Percentiles rank a stretch among this genome's conserved stretches.
Evolutionary conservation across 257 asterid genomes (phyloP).

Genomic region (Gardenia jasminoides): DNA sequence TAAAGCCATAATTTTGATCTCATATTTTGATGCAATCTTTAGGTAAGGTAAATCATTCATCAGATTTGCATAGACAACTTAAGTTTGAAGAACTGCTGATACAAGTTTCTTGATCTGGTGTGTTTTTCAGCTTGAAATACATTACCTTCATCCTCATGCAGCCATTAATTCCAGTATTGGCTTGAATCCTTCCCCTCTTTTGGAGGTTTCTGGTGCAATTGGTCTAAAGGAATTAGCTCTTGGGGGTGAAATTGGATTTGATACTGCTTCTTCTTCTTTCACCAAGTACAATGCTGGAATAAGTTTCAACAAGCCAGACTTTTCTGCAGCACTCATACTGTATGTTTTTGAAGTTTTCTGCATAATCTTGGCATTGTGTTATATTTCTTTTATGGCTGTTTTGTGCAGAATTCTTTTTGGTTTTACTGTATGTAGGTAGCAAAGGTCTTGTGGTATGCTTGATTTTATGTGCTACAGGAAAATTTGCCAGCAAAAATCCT

Average conservation of each 20-base stretch:
- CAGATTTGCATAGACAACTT: neutral
- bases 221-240: conserved; percentile 61
- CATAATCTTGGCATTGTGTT: neutral
- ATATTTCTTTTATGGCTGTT: neutral
- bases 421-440: conserved; percentile 46
- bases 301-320: conserved; percentile 71
- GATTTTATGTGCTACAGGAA: conserved; percentile 9
- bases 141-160: conserved; percentile 61
- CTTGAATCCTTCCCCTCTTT: conserved; percentile 67
- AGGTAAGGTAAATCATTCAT: neutral
- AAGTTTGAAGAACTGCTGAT: neutral
- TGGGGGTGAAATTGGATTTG: conserved; percentile 79
- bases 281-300: conserved; percentile 77
- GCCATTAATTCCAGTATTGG: conserved; percentile 81
- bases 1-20: neutral
- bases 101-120: conserved; percentile 8
- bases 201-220: conserved; percentile 73
- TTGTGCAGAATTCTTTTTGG: neutral
- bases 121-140: conserved; percentile 69
- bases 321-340: conserved; percentile 73
- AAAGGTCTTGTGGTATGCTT: neutral
- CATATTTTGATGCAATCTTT: neutral
- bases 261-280: conserved; percentile 70
- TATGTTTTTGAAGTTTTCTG: conserved; percentile 28
- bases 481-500: neutral